Evolutionary conservation across 2,329 filamentous ascomycete genomes (phyloP).

Genomic region (Sporothrix luriei): DNA sequence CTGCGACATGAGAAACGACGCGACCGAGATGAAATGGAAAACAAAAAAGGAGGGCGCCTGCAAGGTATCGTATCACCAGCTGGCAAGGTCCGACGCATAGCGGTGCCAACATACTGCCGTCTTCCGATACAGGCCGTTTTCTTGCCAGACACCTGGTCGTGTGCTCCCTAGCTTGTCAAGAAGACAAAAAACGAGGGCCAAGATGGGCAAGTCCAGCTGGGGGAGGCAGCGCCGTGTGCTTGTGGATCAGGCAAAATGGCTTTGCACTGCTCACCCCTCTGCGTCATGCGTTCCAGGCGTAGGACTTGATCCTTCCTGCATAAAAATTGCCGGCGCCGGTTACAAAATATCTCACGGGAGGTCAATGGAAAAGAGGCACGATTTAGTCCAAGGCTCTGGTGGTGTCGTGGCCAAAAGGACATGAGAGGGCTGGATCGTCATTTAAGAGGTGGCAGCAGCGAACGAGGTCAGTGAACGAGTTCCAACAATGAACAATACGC

Average conservation of each 20-base stretch:
- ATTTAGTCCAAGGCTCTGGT: background rate
- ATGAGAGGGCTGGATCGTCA: background rate
- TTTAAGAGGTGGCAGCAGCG: background rate
- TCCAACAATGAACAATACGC: background rate
- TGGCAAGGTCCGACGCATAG: no score
- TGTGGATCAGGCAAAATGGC: background rate
- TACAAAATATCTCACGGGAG: background rate
- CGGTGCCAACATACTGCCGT: no score
- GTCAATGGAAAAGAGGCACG: background rate
- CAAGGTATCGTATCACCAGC: no score
- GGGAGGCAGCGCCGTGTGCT: no score
- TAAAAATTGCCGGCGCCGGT: background rate
- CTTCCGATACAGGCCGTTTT: no score
- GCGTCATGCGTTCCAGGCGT: no score
- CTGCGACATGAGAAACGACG: slow-evolving; percentile 23
- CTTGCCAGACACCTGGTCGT: no score
- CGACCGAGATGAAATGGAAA: background rate
- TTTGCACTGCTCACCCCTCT: background rate
- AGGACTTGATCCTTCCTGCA: background rate
- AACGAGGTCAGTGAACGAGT: background rate
- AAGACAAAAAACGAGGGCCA: no score
- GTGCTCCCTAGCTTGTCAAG: no score
- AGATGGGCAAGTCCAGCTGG: no score
- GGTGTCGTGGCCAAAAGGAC: background rate
- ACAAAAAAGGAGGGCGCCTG: background rate